These are phyloP conservation scores for Raddia guianensis DNA, from an alignment of 176 grass and related monocot species.

Conservation along the genomic window DNA sequence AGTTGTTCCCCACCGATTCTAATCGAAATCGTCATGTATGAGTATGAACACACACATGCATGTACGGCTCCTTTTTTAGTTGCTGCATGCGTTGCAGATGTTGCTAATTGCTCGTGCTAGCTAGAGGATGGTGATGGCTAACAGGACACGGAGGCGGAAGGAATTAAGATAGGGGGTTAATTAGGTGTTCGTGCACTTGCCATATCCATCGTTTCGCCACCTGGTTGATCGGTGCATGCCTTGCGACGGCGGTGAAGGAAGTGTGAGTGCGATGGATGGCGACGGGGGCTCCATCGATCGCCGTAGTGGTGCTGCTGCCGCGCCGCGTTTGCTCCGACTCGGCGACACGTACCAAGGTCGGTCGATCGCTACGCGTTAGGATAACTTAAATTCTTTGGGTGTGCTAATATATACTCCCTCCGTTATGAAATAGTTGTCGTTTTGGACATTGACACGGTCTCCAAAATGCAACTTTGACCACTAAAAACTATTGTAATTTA, in stretches of 20 bases:
- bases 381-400: not conserved
- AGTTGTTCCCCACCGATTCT: too few species aligned
- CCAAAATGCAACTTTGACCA: too few species aligned
- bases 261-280: not conserved
- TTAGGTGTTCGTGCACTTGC: not conserved
- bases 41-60: too few species aligned
- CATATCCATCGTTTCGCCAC: not conserved
- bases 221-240: not conserved
- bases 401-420: too few species aligned
- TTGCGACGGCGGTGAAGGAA: not conserved
- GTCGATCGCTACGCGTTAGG: not conserved
- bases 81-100: not conserved
- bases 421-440: too few species aligned
- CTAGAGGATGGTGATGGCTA: not conserved
- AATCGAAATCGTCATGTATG: too few species aligned
- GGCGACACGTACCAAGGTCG: slow-evolving; percentile 37
- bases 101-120: not conserved
- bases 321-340: slow-evolving; percentile 25
- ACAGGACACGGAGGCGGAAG: not conserved
- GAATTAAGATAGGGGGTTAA: too few species aligned
- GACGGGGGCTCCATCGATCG: not conserved
- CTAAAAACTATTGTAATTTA: too few species aligned
- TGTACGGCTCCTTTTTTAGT: too few species aligned
- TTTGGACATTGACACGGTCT: too few species aligned
- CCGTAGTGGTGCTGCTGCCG: slow-evolving; percentile 7